Conservation (phyloP, 2,329 filamentous ascomycete species). For the Alternaria sp. region DNA sequence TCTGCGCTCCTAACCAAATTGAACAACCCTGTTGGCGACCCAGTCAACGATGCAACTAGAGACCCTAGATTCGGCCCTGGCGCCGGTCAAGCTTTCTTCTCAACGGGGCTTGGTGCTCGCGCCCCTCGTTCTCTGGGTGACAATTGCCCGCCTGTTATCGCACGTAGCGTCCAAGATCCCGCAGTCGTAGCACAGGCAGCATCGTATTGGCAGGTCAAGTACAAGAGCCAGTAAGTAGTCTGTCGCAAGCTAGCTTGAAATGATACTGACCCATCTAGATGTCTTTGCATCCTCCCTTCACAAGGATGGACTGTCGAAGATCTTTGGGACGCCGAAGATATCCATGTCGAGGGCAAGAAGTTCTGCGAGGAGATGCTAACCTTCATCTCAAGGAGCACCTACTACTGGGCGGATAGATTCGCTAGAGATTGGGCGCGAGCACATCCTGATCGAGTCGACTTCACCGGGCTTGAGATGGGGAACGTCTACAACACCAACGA, state of each 20-base stretch:
- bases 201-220: conserved; percentile 30
- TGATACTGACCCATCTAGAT: conserved; percentile 11
- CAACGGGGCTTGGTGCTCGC: conserved; percentile 36
- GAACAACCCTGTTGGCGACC: conserved; percentile 18
- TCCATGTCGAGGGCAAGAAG: conserved; percentile 38
- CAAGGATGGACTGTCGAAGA: conserved; percentile 39
- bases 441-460: conserved; percentile 30
- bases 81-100: conserved; percentile 36
- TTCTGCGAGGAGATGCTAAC: conserved; percentile 41
- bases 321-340: conserved; percentile 46
- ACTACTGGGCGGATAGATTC: conserved; percentile 25
- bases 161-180: conserved; percentile 29
- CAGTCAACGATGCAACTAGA: conserved; percentile 4
- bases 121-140: conserved; percentile 24
- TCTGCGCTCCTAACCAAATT: conserved; percentile 4
- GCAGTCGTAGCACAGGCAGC: conserved; percentile 31
- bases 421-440: conserved; percentile 31
- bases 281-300: conserved; percentile 38
- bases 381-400: conserved; percentile 40
- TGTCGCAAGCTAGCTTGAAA: not conserved
- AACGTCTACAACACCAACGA: conserved; percentile 28
- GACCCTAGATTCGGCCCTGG: conserved; percentile 13
- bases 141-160: conserved; percentile 33
- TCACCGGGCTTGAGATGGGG: conserved; percentile 25
- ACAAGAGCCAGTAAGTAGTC: conserved; percentile 17